Evolutionary conservation across 331 rosid species (phyloP).

Genomic region (Pyracantha coccinea): DNA sequence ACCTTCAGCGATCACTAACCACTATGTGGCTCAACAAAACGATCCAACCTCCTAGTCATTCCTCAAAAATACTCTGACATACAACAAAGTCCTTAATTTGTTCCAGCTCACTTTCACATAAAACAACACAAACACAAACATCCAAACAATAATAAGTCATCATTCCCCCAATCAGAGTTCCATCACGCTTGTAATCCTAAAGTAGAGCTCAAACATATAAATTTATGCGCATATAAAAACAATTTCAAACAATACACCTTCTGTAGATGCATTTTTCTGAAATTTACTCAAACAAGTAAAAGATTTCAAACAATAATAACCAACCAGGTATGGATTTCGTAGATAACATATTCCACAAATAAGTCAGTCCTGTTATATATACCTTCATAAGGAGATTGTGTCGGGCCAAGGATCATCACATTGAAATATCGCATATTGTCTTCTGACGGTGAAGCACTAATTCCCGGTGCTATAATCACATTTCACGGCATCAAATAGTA

Average conservation of each 20-base stretch:
- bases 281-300: not conserved
- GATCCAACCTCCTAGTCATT: not conserved
- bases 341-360: not conserved
- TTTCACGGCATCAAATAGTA: conserved; percentile 11
- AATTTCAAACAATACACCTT: too few species aligned
- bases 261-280: not conserved
- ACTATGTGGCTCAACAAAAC: not conserved
- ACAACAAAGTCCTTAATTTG: not conserved
- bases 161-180: not conserved
- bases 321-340: not conserved
- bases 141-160: not conserved
- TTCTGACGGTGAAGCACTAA: conserved; percentile 97
- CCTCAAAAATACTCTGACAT: not conserved
- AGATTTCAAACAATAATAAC: not conserved
- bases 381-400: conserved; percentile 99
- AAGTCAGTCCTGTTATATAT: conserved; percentile 2
- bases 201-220: not conserved
- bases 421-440: conserved; percentile 96
- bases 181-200: not conserved
- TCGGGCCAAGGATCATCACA: conserved; percentile 97
- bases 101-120: not conserved
- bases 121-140: not conserved
- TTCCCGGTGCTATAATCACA: conserved; percentile 79
- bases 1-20: not conserved
- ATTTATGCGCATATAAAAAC: too few species aligned